Conservation (phyloP, 169 alveolate species). For the Cryptosporidium tyzzeri region DNA sequence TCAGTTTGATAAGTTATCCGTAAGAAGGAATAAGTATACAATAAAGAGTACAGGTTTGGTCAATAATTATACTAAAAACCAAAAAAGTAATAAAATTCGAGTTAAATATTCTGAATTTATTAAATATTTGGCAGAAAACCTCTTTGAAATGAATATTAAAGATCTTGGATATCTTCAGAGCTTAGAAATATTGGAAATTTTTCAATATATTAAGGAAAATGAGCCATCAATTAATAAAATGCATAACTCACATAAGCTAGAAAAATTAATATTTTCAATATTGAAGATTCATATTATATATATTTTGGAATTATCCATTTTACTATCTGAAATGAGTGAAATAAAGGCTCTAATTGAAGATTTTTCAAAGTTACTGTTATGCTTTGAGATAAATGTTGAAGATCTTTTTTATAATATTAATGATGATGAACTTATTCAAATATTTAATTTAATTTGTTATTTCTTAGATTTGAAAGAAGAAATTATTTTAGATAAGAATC, state of each 20-base stretch:
- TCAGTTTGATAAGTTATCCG: neutral
- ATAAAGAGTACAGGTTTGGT: neutral
- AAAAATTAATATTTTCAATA: constrained; percentile 3
- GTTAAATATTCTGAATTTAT: constrained; percentile 22
- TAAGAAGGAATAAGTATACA: neutral
- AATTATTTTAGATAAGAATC: neutral
- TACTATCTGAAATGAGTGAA: neutral
- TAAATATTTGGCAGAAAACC: constrained; percentile 37
- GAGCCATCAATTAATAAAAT: neutral
- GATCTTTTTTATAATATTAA: constrained; percentile 22
- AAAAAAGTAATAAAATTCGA: neutral
- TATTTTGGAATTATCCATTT: constrained; percentile 7
- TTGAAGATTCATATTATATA: constrained; percentile 38
- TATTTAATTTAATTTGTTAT: constrained; percentile 9
- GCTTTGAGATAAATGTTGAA: neutral
- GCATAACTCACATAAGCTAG: neutral
- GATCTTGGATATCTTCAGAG: constrained; percentile 41
- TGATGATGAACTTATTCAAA: constrained; percentile 26
- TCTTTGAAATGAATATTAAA: constrained; percentile 10
- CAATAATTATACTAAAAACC: neutral
- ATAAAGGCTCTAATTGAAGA: neutral
- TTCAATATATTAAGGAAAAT: constrained; percentile 16
- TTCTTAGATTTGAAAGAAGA: neutral
- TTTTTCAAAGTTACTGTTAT: neutral
- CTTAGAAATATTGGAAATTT: neutral